A percentile compares a stretch with the other conserved stretches of the same genome.
Conservation (phyloP, 2,329 filamentous ascomycete species). For the Biscogniauxia mediterranea region DNA sequence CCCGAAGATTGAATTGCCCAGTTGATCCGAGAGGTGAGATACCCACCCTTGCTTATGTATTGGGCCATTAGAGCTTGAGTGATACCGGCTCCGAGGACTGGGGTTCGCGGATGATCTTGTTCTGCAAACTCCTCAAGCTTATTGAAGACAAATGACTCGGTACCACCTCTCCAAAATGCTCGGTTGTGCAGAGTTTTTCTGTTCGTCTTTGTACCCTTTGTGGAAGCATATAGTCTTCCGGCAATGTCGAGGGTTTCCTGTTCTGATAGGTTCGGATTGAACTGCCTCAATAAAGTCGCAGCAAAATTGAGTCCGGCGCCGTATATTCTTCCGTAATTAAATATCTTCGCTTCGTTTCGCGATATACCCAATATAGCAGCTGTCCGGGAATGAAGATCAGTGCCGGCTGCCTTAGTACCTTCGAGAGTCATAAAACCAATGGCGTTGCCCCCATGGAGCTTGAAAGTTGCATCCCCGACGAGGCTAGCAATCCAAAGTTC, state of each 20-base stretch:
- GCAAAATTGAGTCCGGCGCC: slow-evolving; percentile 96
- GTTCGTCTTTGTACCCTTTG: slow-evolving; percentile 84
- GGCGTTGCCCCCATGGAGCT: slow-evolving; percentile 92
- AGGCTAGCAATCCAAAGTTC: slow-evolving; percentile 98
- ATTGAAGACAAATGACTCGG: slow-evolving; percentile 98
- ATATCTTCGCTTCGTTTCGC: slow-evolving; percentile 92
- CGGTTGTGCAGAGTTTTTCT: slow-evolving; percentile 69
- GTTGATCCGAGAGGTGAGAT: slow-evolving; percentile 95
- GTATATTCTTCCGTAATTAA: slow-evolving; percentile 98
- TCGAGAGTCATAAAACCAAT: slow-evolving; percentile 99
- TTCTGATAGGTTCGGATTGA: slow-evolving; percentile 83
- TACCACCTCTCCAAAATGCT: slow-evolving; percentile 92
- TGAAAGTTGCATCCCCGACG: slow-evolving; percentile 91
- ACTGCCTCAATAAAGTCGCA: slow-evolving; percentile 83
- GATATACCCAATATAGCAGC: slow-evolving; percentile 91
- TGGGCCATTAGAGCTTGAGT: slow-evolving; percentile 91
- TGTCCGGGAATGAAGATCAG: slow-evolving; percentile 91
- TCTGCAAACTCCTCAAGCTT: slow-evolving; percentile 97
- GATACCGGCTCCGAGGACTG: slow-evolving; percentile 90
- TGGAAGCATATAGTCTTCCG: slow-evolving; percentile 77
- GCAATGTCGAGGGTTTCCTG: slow-evolving; percentile 74
- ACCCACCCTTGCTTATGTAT: slow-evolving; percentile 84
- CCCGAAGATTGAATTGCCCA: slow-evolving; percentile 98
- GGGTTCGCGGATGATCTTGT: slow-evolving; percentile 85
- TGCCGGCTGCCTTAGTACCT: slow-evolving; percentile 89